These are phyloP conservation scores for Fraxinus baroniana DNA, from an alignment of 305 asterid genomes.

Conservation along the genomic window DNA sequence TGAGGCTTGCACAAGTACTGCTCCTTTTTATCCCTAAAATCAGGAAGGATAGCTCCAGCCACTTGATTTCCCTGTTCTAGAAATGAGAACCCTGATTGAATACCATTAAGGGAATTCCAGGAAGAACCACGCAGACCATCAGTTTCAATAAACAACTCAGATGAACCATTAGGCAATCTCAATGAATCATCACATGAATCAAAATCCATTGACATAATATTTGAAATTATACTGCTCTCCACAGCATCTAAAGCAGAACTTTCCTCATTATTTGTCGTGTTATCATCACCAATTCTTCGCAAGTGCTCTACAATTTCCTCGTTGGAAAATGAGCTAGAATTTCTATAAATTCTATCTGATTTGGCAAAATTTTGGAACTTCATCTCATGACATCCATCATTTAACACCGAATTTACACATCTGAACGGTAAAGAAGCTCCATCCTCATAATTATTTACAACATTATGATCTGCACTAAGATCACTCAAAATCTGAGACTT, in stretches of 20 bases:
- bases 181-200: slow-evolving; percentile 67
- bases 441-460: slow-evolving; percentile 53
- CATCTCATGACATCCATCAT: slow-evolving; percentile 63
- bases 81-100: slow-evolving; percentile 57
- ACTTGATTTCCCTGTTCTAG: slow-evolving; percentile 50
- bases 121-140: slow-evolving; percentile 61
- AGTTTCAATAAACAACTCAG: slow-evolving; percentile 55
- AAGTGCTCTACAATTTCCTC: slow-evolving; percentile 96
- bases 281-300: slow-evolving; percentile 70
- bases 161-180: slow-evolving; percentile 46
- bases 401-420: slow-evolving; percentile 56
- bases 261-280: slow-evolving; percentile 45
- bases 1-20: slow-evolving; percentile 57
- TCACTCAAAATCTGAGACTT: slow-evolving; percentile 45
- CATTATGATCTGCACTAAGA: slow-evolving; percentile 38
- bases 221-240: slow-evolving; percentile 75
- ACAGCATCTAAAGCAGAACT: slow-evolving; percentile 56
- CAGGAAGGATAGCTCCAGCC: slow-evolving; percentile 48
- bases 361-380: slow-evolving; percentile 80
- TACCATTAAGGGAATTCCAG: slow-evolving; percentile 65
- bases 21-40: slow-evolving; percentile 54
- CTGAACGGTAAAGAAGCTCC: slow-evolving; percentile 60
- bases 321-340: slow-evolving; percentile 81
- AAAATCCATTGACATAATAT: slow-evolving; percentile 78
- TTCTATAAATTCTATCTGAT: slow-evolving; percentile 74